Conservation (phyloP, 192 early-diverging fungal genomes). For the Irineochytrium annulatum region DNA sequence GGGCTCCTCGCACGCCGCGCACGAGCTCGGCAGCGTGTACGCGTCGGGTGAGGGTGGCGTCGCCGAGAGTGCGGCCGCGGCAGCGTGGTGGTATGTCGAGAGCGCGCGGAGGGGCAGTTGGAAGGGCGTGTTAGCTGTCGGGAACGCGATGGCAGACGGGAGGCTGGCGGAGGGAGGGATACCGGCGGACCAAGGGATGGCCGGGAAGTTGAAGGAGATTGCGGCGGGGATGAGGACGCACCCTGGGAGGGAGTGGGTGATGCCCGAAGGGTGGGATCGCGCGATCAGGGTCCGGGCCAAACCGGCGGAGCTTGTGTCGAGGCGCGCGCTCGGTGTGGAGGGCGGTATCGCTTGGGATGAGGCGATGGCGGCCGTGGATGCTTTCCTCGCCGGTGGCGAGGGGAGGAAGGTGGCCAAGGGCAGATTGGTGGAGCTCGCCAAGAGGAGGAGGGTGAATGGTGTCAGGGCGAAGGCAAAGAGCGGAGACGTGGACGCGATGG, state of each 20-base stretch:
- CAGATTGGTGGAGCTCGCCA: neutral
- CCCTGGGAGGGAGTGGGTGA: no score
- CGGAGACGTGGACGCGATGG: neutral
- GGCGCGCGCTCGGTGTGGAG: neutral
- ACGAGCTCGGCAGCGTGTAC: neutral
- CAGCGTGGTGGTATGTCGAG: neutral
- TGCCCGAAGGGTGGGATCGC: no score
- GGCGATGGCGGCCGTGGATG: neutral
- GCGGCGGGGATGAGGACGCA: no score
- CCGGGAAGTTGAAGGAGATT: no score
- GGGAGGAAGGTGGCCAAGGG: neutral
- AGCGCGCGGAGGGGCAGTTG: neutral
- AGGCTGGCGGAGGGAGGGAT: no score
- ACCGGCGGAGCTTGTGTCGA: no score
- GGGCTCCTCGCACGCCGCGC: neutral
- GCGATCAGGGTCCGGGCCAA: no score
- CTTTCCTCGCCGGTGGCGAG: neutral
- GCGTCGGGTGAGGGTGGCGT: slow-evolving; percentile 4
- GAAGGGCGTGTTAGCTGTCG: no score
- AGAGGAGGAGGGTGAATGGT: neutral
- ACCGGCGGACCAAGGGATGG: no score
- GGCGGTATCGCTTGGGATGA: no score
- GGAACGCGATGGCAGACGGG: no score
- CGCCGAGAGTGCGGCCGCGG: neutral
- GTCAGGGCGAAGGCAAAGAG: neutral